phyloP scores from a whole-genome alignment of 2,329 filamentous ascomycete genomes.

The Harringtonia aguacate region DNA sequence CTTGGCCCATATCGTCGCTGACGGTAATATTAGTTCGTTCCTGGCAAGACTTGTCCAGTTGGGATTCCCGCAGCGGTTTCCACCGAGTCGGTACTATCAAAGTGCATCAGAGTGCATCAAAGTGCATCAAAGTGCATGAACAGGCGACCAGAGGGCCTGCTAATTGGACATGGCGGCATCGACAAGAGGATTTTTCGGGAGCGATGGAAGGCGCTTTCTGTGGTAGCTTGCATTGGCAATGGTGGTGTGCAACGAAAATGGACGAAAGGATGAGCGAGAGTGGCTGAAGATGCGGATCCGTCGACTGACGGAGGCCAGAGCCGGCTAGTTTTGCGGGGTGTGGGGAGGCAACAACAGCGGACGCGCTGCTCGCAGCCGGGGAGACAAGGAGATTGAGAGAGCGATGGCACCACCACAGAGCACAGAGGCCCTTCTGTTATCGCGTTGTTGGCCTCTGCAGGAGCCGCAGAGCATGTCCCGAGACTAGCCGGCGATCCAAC shows the following conservation, averaged over 20 bases:
- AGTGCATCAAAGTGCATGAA: no score
- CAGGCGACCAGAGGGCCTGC: not conserved
- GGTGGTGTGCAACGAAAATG: no score
- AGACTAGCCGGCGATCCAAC: not conserved
- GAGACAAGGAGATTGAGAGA: not conserved
- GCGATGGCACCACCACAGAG: no score
- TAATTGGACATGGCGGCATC: not conserved
- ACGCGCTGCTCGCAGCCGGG: not conserved
- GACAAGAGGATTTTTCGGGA: conserved; percentile 9
- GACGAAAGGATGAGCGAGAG: no score
- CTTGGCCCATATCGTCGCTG: no score
- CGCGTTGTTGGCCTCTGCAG: not conserved
- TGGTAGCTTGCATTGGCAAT: no score
- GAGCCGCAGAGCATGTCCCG: not conserved
- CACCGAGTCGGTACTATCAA: conserved; percentile 4
- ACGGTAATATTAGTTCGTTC: no score
- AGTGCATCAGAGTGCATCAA: no score
- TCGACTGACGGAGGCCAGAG: no score
- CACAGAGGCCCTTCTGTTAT: not conserved
- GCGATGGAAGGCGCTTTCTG: not conserved
- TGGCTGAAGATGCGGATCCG: no score
- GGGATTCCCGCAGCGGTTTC: not conserved
- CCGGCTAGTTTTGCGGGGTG: not conserved
- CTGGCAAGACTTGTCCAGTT: no score
- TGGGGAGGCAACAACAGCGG: not conserved